Evolutionary conservation across 225 moss, liverwort and hornwort genomes (phyloP), one percentile per base, ranked within the genome.

Genomic region (Marchantia polymorpha): DNA sequence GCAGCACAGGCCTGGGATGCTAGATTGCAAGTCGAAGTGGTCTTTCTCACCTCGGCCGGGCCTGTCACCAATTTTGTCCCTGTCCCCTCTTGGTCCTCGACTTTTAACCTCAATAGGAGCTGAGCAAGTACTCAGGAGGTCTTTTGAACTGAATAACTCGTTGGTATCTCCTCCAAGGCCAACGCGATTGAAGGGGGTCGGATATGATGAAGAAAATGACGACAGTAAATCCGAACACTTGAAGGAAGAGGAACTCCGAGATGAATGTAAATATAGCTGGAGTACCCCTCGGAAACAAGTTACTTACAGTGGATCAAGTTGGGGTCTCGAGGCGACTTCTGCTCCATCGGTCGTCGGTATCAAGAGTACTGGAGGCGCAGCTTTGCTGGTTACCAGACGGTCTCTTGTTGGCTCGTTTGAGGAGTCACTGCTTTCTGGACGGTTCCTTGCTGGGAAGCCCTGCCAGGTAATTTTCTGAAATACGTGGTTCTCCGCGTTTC

Each of bases 391-490:
- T 22, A 89, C 77, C 60, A 86, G 97, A 84, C 89, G 97, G 29
- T 99, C 97, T 15, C 86, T 99, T 81, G 94, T 99, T 52, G 97
- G 97, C 63, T 99, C 97, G n/a, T 99, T 99, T 25, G 97, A 99
- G 79, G 97, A 99, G 81, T 99, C 94, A 54, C 89, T 99, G 78
- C 90, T 99, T n/a, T 94, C 97, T 63, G 97, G 97, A 81, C 93
- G 94, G 66, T 94, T 94, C 76, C 83, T 93, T 83, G 84, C 97
- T 74, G 97, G 93, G 68, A 92, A 92, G 84, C 86, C 90, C 65
- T 91, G 91, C 65, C 97, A 93, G 93, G 96, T 96, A 83, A 2
- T 39, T 39, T 5, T 13, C 10, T 39, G 68, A 16, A 19, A 16
- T 69, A 39, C 46, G 23, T 31, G 0, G 16, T 10, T 69, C 68